Percentiles rank a stretch among this genome's conserved stretches.
Evolutionary conservation across 2,329 filamentous ascomycete genomes (phyloP).

Genomic region (Trichoderma simmonsii): DNA sequence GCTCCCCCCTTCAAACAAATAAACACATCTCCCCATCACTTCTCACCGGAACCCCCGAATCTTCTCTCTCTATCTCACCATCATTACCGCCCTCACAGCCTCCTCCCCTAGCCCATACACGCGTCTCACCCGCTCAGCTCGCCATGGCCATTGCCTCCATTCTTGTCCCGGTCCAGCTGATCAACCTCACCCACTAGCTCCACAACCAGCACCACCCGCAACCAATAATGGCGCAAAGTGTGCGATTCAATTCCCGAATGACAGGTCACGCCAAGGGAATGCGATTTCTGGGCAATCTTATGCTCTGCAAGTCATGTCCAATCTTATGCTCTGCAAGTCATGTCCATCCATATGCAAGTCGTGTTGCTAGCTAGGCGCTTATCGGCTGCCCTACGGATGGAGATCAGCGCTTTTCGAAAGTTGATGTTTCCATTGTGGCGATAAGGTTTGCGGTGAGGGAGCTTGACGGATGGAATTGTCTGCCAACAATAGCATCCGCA

Average conservation of each 20-base stretch:
- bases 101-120: background rate
- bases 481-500: background rate
- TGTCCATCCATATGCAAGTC: background rate
- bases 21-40: background rate
- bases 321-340: background rate
- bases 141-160: background rate
- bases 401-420: background rate
- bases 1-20: background rate
- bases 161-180: constrained; percentile 2
- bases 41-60: background rate
- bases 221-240: constrained; percentile 2
- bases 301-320: too few species aligned
- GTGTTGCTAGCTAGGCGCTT: background rate
- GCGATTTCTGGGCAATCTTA: background rate
- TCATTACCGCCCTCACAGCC: background rate
- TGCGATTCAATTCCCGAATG: constrained; percentile 10
- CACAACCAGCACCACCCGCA: background rate
- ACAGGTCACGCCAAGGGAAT: constrained; percentile 5
- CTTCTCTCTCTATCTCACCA: background rate
- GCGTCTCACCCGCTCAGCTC: background rate
- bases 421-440: background rate
- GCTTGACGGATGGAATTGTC: background rate
- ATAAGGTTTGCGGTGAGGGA: background rate
- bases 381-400: background rate
- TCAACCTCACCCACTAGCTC: background rate